A percentile compares a stretch with the other conserved stretches of the same genome.
These are phyloP conservation scores for Trichosporon sp. DNA, from an alignment of 1,284 basidiomycete species.

Conservation along the genomic window DNA sequence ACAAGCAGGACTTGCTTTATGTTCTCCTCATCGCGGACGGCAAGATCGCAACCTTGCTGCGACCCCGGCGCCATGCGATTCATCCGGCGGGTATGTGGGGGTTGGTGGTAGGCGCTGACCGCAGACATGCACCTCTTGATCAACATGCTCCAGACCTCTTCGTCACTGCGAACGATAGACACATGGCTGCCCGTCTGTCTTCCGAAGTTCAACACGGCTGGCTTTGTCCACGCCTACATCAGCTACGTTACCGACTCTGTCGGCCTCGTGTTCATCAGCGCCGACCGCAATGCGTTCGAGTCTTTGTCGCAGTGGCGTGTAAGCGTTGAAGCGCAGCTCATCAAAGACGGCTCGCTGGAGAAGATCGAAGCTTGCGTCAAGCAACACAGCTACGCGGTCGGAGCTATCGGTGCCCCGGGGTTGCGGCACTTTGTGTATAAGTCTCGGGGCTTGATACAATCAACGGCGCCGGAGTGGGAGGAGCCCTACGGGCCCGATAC, in stretches of 20 bases:
- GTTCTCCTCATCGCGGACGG: conserved; percentile 75
- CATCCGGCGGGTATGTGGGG: conserved; percentile 71
- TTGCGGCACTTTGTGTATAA: conserved; percentile 94
- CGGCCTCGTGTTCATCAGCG: conserved; percentile 51
- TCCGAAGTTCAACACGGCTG: conserved; percentile 85
- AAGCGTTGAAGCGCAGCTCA: conserved; percentile 61
- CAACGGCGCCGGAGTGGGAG: conserved; percentile 76
- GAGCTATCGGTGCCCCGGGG: conserved; percentile 74
- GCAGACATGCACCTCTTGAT: conserved; percentile 80
- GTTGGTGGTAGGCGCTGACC: neutral
- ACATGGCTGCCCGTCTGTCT: conserved; percentile 95
- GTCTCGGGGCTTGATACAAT: conserved; percentile 77
- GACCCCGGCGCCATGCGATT: conserved; percentile 88
- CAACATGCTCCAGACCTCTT: conserved; percentile 64
- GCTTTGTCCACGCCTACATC: conserved; percentile 90
- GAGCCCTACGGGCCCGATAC: conserved; percentile 65
- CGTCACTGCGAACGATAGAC: conserved; percentile 67
- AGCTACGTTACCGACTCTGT: conserved; percentile 58
- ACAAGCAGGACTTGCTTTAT: conserved; percentile 77
- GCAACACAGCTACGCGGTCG: conserved; percentile 44
- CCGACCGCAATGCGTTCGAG: conserved; percentile 51
- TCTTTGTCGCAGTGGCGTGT: conserved; percentile 63
- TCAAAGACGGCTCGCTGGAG: conserved; percentile 57
- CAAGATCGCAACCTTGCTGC: conserved; percentile 77
- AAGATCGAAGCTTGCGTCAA: conserved; percentile 32